Evolutionary conservation across 2,329 filamentous ascomycete species (phyloP).

Genomic region (Juglanconis juglandina): DNA sequence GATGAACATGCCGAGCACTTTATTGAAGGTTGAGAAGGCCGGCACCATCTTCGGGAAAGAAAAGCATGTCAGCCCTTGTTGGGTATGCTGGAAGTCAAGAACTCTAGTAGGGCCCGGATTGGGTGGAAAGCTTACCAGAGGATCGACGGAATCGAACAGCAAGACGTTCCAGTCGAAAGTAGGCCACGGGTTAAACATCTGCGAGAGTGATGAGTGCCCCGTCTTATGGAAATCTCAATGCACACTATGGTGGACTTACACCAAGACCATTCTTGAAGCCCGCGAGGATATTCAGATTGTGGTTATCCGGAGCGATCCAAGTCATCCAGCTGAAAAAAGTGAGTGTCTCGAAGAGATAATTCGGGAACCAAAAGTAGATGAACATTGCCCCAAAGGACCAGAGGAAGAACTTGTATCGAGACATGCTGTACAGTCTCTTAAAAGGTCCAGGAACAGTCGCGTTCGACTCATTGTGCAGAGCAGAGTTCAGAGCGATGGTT

Average conservation of each 20-base stretch:
- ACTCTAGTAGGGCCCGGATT: too few species aligned
- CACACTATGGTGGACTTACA: background rate
- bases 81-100: background rate
- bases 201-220: background rate
- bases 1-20: slow-evolving; percentile 53
- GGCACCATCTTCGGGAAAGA: slow-evolving; percentile 38
- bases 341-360: slow-evolving; percentile 43
- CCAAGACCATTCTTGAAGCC: slow-evolving; percentile 33
- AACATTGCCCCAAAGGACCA: slow-evolving; percentile 44
- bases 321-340: slow-evolving; percentile 49
- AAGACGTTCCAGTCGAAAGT: slow-evolving; percentile 40
- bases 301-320: slow-evolving; percentile 46
- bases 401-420: slow-evolving; percentile 44
- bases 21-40: slow-evolving; percentile 60
- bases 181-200: slow-evolving; percentile 30
- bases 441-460: slow-evolving; percentile 20
- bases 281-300: slow-evolving; percentile 28
- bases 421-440: slow-evolving; percentile 41
- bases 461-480: slow-evolving; percentile 44
- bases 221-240: background rate
- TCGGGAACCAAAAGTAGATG: slow-evolving; percentile 49
- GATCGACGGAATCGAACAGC: slow-evolving; percentile 14
- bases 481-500: slow-evolving; percentile 44
- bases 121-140: slow-evolving; percentile 12
- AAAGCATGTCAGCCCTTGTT: background rate